Evolutionary conservation across 768 basidiomycete genomes (phyloP).

Genomic region (Phaffia tasmanica): DNA sequence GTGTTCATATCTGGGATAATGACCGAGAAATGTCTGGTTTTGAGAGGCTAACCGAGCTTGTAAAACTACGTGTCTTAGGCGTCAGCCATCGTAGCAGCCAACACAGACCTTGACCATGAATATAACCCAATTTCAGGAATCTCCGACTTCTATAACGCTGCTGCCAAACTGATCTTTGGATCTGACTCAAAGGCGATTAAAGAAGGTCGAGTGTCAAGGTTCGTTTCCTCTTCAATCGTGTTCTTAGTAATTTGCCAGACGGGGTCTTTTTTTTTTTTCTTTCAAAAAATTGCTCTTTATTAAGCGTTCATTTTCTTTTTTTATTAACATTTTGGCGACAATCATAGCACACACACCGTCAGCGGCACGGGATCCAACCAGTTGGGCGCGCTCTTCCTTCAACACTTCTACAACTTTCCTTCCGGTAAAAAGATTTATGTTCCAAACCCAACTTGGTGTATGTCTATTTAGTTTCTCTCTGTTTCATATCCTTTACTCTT

Average conservation of each 20-base stretch:
- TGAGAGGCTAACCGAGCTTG: too few species aligned
- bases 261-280: too few species aligned
- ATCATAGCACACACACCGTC: constrained; percentile 58
- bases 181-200: constrained; percentile 7
- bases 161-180: constrained; percentile 69
- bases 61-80: background rate
- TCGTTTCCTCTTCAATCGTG: too few species aligned
- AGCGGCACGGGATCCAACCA: constrained; percentile 95
- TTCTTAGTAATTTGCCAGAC: too few species aligned
- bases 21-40: background rate
- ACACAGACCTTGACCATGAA: constrained; percentile 72
- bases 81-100: constrained; percentile 40
- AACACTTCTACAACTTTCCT: constrained; percentile 59
- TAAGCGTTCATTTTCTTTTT: too few species aligned
- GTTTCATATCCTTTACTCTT: background rate
- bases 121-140: constrained; percentile 92
- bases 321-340: constrained; percentile 32
- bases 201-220: constrained; percentile 40
- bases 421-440: constrained; percentile 4
- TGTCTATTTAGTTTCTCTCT: background rate
- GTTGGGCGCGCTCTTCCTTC: constrained; percentile 84
- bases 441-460: background rate
- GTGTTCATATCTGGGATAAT: background rate
- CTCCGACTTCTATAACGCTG: constrained; percentile 67
- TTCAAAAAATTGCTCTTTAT: too few species aligned